These are phyloP conservation scores for Lactarius vividus DNA, from an alignment of 768 basidiomycete genomes.

Conservation along the genomic window DNA sequence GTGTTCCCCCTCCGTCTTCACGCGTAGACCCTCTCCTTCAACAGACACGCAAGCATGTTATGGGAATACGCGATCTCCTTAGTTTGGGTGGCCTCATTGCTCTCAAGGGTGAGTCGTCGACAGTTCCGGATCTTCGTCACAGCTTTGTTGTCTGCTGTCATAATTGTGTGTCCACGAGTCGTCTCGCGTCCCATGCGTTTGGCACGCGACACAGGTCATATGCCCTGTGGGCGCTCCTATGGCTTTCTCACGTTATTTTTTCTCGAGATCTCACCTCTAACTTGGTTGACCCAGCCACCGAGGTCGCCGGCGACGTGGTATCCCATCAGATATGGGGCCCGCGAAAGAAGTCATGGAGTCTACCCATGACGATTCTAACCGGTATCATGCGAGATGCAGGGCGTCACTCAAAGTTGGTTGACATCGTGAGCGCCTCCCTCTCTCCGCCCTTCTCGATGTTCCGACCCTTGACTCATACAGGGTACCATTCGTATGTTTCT, in stretches of 20 bases:
- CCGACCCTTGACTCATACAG: constrained; percentile 31
- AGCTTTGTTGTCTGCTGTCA: background rate
- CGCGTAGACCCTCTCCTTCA: constrained; percentile 69
- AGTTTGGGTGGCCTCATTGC: constrained; percentile 56
- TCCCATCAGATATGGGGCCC: constrained; percentile 84
- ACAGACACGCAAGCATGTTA: constrained; percentile 49
- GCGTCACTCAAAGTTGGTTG: constrained; percentile 76
- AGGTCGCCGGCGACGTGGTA: constrained; percentile 64
- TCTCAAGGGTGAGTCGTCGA: constrained; percentile 25
- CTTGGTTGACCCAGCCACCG: constrained; percentile 38
- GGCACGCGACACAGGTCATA: constrained; percentile 17
- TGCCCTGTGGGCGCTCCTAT: constrained; percentile 7
- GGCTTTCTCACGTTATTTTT: constrained; percentile 1
- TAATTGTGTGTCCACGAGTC: constrained; percentile 1
- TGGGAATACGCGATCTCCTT: constrained; percentile 70
- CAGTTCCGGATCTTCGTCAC: background rate
- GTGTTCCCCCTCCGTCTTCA: constrained; percentile 68
- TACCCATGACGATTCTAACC: constrained; percentile 89
- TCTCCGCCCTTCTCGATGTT: background rate
- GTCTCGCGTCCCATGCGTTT: background rate
- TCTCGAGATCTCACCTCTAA: constrained; percentile 32
- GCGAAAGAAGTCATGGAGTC: constrained; percentile 86
- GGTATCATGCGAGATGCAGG: constrained; percentile 82
- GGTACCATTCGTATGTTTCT: constrained; percentile 59
- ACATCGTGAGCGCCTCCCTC: constrained; percentile 56